A percentile compares a stretch with the other conserved stretches of the same genome.
These are phyloP conservation scores for Brassica balearica DNA, from an alignment of 441 rosid species.

Conservation along the genomic window DNA sequence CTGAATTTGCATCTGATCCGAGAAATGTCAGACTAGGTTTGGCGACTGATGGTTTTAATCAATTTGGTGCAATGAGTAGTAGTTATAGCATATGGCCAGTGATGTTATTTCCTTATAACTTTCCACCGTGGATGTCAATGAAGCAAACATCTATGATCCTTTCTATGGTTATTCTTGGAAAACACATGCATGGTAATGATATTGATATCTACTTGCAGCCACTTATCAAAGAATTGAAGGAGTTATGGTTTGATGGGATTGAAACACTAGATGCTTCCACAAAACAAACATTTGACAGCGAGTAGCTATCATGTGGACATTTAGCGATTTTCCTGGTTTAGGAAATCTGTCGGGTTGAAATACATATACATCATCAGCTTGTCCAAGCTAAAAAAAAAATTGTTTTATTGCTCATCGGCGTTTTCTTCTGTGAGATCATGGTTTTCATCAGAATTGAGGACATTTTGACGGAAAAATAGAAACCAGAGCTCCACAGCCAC, in stretches of 20 bases:
- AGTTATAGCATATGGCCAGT: conserved; percentile 3
- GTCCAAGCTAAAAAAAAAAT: neutral
- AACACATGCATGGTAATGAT: conserved; percentile 16
- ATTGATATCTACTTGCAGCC: conserved; percentile 18
- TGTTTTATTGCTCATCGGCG: conserved; percentile 3
- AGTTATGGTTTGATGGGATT: conserved; percentile 8
- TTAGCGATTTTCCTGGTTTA: neutral
- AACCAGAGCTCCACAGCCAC: neutral
- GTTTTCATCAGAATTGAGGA: neutral
- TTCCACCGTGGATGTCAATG: conserved; percentile 1
- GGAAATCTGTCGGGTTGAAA: conserved; percentile 8
- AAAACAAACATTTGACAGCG: neutral
- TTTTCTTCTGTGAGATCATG: neutral
- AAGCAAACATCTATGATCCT: conserved; percentile 1
- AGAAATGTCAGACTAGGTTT: conserved; percentile 2
- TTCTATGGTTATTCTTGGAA: conserved; percentile 2
- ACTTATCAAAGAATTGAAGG: conserved; percentile 12
- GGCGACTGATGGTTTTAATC: conserved; percentile 28
- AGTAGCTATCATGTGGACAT: neutral
- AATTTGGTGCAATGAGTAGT: neutral
- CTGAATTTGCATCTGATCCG: neutral
- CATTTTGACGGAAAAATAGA: neutral
- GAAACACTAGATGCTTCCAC: neutral
- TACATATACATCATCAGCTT: neutral
- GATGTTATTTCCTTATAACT: neutral